Conservation (phyloP, 305 asterid genomes). For the Fraxinus angustifolia region DNA sequence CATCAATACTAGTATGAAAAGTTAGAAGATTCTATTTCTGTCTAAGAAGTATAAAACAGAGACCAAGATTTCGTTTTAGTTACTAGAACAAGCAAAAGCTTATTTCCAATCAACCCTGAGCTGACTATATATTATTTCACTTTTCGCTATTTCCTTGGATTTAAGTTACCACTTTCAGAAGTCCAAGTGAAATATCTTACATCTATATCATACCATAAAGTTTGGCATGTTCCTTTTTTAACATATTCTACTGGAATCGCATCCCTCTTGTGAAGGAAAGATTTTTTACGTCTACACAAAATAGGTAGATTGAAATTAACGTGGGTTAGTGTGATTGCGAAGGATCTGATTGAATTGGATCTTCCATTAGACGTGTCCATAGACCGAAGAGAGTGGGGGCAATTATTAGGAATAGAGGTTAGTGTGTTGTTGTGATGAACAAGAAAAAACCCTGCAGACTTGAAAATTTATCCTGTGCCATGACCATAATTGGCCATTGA, state of each 20-base stretch:
- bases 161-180: neutral
- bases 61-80: neutral
- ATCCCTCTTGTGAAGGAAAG: neutral
- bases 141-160: neutral
- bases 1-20: neutral
- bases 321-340: neutral
- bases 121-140: neutral
- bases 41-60: neutral
- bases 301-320: neutral
- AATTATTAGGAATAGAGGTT: neutral
- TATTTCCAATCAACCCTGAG: neutral
- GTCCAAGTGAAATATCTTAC: neutral
- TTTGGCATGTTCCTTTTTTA: neutral
- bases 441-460: neutral
- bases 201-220: neutral
- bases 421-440: neutral
- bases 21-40: neutral
- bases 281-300: neutral
- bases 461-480: neutral
- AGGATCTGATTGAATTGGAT: neutral
- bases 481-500: neutral
- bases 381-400: neutral
- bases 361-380: neutral
- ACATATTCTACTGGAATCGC: neutral
- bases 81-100: neutral